phyloP scores from a whole-genome alignment of 768 basidiomycete species.

The Lentinula guzmanii region DNA sequence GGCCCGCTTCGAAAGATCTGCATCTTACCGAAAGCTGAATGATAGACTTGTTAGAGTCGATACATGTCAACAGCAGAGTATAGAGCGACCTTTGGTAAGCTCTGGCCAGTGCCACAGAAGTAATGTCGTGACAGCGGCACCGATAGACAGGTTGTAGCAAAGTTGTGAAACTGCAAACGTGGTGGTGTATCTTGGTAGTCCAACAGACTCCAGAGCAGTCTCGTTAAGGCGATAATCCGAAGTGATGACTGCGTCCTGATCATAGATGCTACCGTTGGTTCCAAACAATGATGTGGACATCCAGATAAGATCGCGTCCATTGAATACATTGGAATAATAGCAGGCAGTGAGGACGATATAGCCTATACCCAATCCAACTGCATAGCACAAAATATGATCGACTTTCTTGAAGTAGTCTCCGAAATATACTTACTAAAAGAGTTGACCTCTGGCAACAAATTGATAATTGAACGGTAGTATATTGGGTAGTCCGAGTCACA shows the following conservation, averaged over 20 bases:
- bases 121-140: constrained; percentile 43
- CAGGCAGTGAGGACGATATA: constrained; percentile 33
- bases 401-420: not conserved
- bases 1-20: constrained; percentile 30
- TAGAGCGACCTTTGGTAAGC: constrained; percentile 28
- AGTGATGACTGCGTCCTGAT: constrained; percentile 35
- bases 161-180: constrained; percentile 44
- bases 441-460: constrained; percentile 27
- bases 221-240: constrained; percentile 29
- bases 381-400: too few relatives aligned
- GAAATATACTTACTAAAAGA: constrained; percentile 30
- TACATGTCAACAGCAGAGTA: not conserved
- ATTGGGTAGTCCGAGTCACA: constrained; percentile 4
- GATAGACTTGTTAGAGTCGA: not conserved
- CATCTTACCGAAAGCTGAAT: constrained; percentile 34
- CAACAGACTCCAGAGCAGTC: constrained; percentile 16
- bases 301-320: constrained; percentile 35
- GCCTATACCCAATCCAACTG: constrained; percentile 44
- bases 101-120: constrained; percentile 49
- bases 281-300: constrained; percentile 45
- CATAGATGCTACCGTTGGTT: constrained; percentile 28
- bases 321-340: constrained; percentile 40
- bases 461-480: not conserved
- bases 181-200: constrained; percentile 33
- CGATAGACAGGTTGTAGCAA: constrained; percentile 45